phyloP scores from a whole-genome alignment of 192 early-diverging fungal species.

The Geosiphon pyriformis region DNA sequence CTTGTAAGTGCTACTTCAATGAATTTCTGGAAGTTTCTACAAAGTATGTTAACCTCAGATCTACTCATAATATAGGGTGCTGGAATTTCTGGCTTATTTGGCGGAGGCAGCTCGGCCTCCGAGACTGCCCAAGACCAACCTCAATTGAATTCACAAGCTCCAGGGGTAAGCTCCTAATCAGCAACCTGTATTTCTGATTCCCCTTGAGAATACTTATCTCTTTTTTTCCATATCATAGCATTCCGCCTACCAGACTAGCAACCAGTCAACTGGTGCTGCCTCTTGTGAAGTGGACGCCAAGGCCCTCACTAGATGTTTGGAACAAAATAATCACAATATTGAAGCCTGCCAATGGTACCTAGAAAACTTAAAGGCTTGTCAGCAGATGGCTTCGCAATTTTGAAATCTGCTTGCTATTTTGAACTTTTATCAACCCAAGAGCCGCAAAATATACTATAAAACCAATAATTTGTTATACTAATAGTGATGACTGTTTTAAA shows the following conservation, averaged over 20 bases:
- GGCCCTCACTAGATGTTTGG: constrained; percentile 83
- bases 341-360: constrained; percentile 84
- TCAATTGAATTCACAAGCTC: constrained; percentile 8
- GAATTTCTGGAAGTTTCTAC: background rate
- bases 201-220: background rate
- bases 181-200: background rate
- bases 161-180: background rate
- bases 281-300: constrained; percentile 72
- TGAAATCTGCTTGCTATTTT: constrained; percentile 6
- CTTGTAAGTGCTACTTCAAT: constrained; percentile 45
- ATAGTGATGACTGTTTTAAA: background rate
- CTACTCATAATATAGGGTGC: background rate
- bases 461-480: background rate
- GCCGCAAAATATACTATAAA: background rate
- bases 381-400: constrained; percentile 46
- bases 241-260: constrained; percentile 22
- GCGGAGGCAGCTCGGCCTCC: constrained; percentile 32
- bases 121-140: constrained; percentile 24
- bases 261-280: constrained; percentile 26
- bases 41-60: background rate
- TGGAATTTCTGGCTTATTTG: constrained; percentile 42
- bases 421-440: background rate
- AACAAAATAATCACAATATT: constrained; percentile 74
- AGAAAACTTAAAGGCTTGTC: constrained; percentile 89
- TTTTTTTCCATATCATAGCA: constrained; percentile 35